Percentiles rank a stretch among this genome's conserved stretches.
These are phyloP conservation scores for Solanum bulbocastanum DNA, from an alignment of 257 asterid genomes.

Conservation along the genomic window DNA sequence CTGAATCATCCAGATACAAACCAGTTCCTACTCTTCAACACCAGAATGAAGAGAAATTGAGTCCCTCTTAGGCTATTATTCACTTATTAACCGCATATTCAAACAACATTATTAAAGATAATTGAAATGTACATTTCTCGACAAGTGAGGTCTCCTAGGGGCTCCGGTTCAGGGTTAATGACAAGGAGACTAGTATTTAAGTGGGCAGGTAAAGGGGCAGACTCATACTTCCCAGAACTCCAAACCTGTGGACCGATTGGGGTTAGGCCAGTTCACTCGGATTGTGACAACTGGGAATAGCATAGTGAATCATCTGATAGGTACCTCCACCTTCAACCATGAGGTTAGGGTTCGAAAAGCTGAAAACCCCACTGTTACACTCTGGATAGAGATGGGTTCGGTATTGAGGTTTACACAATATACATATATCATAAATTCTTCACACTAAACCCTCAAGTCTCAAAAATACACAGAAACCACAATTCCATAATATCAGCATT, in stretches of 20 bases:
- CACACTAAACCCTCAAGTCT: background rate
- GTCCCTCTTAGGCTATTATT: background rate
- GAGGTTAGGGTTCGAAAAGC: background rate
- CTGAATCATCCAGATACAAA: background rate
- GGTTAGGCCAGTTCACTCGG: background rate
- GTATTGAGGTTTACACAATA: background rate
- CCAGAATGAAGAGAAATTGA: background rate
- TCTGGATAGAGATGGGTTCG: background rate
- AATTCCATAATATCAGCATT: background rate
- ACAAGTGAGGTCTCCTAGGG: background rate
- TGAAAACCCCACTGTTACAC: background rate
- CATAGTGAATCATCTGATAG: background rate
- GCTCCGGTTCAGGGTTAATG: background rate
- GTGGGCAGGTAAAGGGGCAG: background rate
- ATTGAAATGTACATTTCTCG: background rate
- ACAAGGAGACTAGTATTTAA: background rate
- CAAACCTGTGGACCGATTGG: background rate
- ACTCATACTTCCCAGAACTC: background rate
- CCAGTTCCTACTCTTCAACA: background rate
- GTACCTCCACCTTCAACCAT: background rate
- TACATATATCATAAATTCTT: background rate
- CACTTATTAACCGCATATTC: background rate
- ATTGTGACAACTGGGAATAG: background rate
- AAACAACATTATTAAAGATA: background rate
- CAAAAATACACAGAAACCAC: background rate